Conservation (phyloP, 2,329 filamentous ascomycete species). For the Colletotrichum spinosum region DNA sequence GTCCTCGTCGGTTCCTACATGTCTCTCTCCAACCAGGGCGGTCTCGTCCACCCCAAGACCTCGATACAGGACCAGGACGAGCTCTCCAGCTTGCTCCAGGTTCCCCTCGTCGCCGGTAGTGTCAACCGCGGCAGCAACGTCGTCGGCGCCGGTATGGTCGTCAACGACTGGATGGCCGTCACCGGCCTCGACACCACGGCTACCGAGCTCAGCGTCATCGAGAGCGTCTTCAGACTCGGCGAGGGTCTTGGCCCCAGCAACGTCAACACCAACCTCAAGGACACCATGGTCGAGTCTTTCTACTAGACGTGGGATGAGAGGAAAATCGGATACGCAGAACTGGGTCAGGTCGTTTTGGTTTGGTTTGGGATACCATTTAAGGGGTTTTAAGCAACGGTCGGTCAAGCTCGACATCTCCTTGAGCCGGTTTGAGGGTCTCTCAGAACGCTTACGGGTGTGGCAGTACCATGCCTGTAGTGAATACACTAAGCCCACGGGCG, state of each 20-base stretch:
- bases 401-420: conserved; percentile 17
- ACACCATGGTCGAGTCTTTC: conserved; percentile 99
- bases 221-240: conserved; percentile 94
- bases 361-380: conserved; percentile 38
- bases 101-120: conserved; percentile 92
- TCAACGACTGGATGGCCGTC: conserved; percentile 95
- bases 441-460: conserved; percentile 15
- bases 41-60: conserved; percentile 97
- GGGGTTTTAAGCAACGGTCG: conserved; percentile 31
- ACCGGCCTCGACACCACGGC: conserved; percentile 93
- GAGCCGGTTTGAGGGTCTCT: conserved; percentile 26
- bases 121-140: conserved; percentile 94
- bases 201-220: conserved; percentile 94
- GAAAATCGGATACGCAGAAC: conserved; percentile 7
- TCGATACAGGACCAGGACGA: conserved; percentile 98
- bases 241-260: conserved; percentile 84
- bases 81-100: conserved; percentile 90
- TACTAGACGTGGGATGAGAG: conserved; percentile 69
- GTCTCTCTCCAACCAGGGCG: conserved; percentile 94
- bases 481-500: conserved; percentile 33
- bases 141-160: conserved; percentile 96
- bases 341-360: conserved; percentile 31
- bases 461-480: conserved; percentile 13
- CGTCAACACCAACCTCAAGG: conserved; percentile 89
- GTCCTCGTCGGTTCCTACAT: conserved; percentile 97